Evolutionary conservation across 305 asterid genomes (phyloP), one percentile per base, ranked within the genome.

Genomic region (Withania somnifera): DNA sequence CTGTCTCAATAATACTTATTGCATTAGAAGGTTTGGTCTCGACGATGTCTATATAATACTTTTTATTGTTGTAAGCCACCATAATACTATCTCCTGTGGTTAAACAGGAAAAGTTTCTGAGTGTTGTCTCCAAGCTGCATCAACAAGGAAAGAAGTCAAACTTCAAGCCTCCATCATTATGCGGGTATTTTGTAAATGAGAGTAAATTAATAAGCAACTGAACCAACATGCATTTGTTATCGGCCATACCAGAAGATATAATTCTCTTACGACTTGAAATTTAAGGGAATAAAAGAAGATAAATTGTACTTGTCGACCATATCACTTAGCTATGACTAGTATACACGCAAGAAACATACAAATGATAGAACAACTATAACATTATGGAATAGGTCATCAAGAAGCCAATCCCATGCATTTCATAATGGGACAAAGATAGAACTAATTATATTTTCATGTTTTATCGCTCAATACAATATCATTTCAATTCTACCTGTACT

Each of bases 41-140:
- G 15, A 97, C 85, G 78, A 97, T 97, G 84, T 97, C 99, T 81
- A 97, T 97, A 86, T 95, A 97, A 80, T 91, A 97, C 82, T 97
- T 95, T 77, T 91, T 97, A 67, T 93, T 95, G 83, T 97, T 97
- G 87, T 97, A 97, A 52, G 98, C 98, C 91, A 97, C 98, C 99
- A 97, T 97, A 85, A 97, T 97, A 83, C 98, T 97, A 83, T 97
- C 99, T 47, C 98, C 99, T 1, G 92, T 89, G 82, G 97, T 91
- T 82, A 97, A 89, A 95, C 99, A 97, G 84, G 99, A 97, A 80
- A 95, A 97, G 90, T 95, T 95, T 89, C 99, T 91, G 83, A 97
- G 85, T 4, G 98, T 97, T 0, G 97, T 97, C 95, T 97, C 99
- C 94, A 97, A 89, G 88, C 99, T 97, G 97, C 95, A 89, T 30